Evolutionary conservation across 2,329 filamentous ascomycete genomes (phyloP).

Genomic region (Calonectria pauciramosa): DNA sequence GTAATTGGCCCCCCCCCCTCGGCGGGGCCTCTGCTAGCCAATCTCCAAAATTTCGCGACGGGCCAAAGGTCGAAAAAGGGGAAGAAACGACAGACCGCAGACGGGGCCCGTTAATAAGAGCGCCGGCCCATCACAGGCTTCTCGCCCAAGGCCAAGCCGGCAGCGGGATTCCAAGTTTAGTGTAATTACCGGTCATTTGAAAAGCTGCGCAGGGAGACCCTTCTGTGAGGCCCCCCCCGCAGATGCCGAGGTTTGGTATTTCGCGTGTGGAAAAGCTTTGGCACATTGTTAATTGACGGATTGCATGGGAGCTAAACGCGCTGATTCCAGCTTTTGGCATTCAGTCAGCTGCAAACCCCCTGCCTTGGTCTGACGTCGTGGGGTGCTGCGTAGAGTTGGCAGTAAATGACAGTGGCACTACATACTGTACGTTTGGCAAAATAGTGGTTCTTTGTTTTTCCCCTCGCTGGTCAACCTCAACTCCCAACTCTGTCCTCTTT

Average conservation of each 20-base stretch:
- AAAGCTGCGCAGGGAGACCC: neutral
- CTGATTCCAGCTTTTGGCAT: neutral
- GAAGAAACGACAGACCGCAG: neutral
- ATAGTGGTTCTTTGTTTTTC: neutral
- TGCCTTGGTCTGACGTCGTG: neutral
- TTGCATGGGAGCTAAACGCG: neutral
- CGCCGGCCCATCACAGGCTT: neutral
- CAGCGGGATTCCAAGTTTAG: neutral
- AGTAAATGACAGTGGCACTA: neutral
- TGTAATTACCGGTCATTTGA: neutral
- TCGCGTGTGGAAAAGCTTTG: neutral
- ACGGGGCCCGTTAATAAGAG: neutral
- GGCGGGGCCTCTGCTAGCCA: neutral
- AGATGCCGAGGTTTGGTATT: neutral
- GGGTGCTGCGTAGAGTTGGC: neutral
- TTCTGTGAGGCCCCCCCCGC: neutral
- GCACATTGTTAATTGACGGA: neutral
- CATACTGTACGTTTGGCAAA: neutral
- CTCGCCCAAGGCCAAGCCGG: neutral
- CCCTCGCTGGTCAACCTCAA: neutral
- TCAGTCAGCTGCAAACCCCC: neutral
- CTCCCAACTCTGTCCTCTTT: conserved; percentile 10
- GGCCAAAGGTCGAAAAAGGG: neutral
- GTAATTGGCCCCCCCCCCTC: neutral
- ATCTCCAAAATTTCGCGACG: conserved; percentile 19